Percentiles rank a stretch among this genome's conserved stretches.
These are phyloP conservation scores for Scheffersomyces lignosus DNA, from an alignment of 805 yeast genomes.

Conservation along the genomic window DNA sequence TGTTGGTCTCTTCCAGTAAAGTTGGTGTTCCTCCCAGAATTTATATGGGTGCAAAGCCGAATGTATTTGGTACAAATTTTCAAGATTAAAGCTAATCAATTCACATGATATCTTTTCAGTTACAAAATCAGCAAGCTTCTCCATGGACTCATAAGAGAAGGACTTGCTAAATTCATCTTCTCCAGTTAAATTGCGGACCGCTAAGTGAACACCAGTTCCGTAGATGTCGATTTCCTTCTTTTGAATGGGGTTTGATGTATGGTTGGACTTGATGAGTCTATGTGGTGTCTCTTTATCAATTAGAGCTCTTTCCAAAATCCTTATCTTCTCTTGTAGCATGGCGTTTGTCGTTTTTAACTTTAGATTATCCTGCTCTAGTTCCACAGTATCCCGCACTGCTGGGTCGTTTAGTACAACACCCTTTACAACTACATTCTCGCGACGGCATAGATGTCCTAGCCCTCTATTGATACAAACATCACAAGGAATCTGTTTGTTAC, in stretches of 20 bases:
- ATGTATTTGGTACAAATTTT: conserved; percentile 16
- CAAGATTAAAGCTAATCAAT: conserved; percentile 10
- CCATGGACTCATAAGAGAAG: too few species aligned
- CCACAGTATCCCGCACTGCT: conserved; percentile 10
- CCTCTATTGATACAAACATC: conserved; percentile 19
- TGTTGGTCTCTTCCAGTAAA: conserved; percentile 20
- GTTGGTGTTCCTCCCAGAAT: conserved; percentile 10
- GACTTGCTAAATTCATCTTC: too few species aligned
- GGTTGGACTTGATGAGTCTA: too few species aligned
- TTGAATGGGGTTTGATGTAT: too few species aligned
- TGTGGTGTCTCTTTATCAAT: too few species aligned
- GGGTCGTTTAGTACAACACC: conserved; percentile 28
- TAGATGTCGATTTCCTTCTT: too few species aligned
- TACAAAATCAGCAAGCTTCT: conserved; percentile 4
- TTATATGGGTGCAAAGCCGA: conserved; percentile 9
- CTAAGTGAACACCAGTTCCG: too few species aligned
- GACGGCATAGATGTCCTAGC: conserved; percentile 26
- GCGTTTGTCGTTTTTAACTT: not conserved
- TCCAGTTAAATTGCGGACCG: too few species aligned
- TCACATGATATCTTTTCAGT: conserved; percentile 3
- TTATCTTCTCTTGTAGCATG: conserved; percentile 1
- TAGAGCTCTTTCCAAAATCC: too few species aligned
- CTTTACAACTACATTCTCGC: conserved; percentile 33
- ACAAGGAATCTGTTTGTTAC: conserved; percentile 14
- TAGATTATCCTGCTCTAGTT: too few species aligned